Conservation (phyloP, 2,329 filamentous ascomycete species). For the Aspergillus ochraceus region DNA sequence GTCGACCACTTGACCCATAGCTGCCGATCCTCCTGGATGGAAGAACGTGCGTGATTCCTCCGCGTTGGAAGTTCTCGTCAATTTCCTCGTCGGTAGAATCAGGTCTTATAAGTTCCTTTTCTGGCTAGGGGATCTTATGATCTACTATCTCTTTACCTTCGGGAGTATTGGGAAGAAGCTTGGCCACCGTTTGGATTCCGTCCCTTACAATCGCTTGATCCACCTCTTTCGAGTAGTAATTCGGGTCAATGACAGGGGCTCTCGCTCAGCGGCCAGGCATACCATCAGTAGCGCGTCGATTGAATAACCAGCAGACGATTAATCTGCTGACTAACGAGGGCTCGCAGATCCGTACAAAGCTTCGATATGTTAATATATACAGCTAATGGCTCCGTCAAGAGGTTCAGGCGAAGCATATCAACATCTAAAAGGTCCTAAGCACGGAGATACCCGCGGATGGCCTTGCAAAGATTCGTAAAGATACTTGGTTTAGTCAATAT, state of each 20-base stretch:
- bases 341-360: too few relatives aligned
- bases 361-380: too few relatives aligned
- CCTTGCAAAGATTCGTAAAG: too few relatives aligned
- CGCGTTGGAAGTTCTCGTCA: not conserved
- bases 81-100: slow-evolving; percentile 10
- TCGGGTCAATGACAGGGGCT: slow-evolving; percentile 28
- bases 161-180: slow-evolving; percentile 8
- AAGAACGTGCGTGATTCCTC: not conserved
- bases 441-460: too few relatives aligned
- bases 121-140: slow-evolving; percentile 15
- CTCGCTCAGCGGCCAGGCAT: too few relatives aligned
- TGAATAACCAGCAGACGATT: too few relatives aligned
- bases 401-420: too few relatives aligned
- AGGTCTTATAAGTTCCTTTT: not conserved
- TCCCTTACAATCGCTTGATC: slow-evolving; percentile 21
- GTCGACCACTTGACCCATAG: not conserved
- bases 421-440: too few relatives aligned
- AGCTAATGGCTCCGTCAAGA: too few relatives aligned
- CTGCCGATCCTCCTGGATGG: not conserved
- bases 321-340: too few relatives aligned
- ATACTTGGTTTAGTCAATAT: too few relatives aligned
- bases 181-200: slow-evolving; percentile 17
- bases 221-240: slow-evolving; percentile 29
- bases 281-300: too few relatives aligned
- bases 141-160: slow-evolving; percentile 17